Percentiles rank a stretch among this genome's conserved stretches.
Conservation (phyloP, 1,139 yeast species). For the Suhomyces bolitotheri region DNA sequence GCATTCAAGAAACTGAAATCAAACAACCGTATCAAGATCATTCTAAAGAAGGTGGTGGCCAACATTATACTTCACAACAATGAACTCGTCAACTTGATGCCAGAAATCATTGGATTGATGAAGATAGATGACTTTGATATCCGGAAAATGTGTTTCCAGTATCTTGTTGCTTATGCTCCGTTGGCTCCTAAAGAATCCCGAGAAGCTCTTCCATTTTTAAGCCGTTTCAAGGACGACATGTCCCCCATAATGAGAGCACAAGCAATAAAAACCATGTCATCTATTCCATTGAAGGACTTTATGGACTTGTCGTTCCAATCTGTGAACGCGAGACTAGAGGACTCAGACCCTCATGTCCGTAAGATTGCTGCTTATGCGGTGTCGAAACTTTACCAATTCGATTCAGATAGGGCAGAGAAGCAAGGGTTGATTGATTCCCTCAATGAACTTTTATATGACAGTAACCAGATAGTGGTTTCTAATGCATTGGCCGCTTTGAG, state of each 20-base stretch:
- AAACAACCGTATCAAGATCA: constrained; percentile 51
- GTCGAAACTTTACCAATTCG: constrained; percentile 64
- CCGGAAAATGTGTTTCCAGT: constrained; percentile 66
- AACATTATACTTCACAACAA: constrained; percentile 80
- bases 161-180: constrained; percentile 59
- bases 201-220: constrained; percentile 57
- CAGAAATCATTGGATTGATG: constrained; percentile 65
- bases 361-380: constrained; percentile 71
- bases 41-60: constrained; percentile 76
- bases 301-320: constrained; percentile 33
- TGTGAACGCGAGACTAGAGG: constrained; percentile 41
- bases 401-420: constrained; percentile 47
- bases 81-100: constrained; percentile 68
- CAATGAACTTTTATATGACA: constrained; percentile 58
- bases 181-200: constrained; percentile 52
- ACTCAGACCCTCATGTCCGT: constrained; percentile 60
- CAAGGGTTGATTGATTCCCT: constrained; percentile 53
- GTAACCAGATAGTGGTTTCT: constrained; percentile 64
- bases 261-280: constrained; percentile 65
- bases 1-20: constrained; percentile 57
- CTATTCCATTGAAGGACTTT: constrained; percentile 57
- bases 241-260: constrained; percentile 42
- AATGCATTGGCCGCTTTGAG: constrained; percentile 71
- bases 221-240: constrained; percentile 47
- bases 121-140: constrained; percentile 68